These are phyloP conservation scores for Morella rubra DNA, from an alignment of 306 rosid genomes.

Conservation along the genomic window DNA sequence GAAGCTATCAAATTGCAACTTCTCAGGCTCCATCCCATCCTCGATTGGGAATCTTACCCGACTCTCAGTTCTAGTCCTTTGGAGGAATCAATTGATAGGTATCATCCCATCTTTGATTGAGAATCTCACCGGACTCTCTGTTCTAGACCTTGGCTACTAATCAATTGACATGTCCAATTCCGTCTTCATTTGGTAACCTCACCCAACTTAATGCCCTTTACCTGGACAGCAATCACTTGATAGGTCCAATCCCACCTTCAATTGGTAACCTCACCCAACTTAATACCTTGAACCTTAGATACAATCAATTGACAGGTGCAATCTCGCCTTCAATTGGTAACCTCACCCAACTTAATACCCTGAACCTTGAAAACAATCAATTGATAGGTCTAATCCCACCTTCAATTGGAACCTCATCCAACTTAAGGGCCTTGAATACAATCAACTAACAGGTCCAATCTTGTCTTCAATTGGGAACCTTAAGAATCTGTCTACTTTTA, in stretches of 20 bases:
- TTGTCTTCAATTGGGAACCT: too few relatives aligned
- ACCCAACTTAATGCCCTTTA: neutral
- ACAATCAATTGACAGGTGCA: too few relatives aligned
- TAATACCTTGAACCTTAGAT: too few relatives aligned
- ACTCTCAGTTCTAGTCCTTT: neutral
- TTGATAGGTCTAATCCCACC: neutral
- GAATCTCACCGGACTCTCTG: neutral
- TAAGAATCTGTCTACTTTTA: too few relatives aligned
- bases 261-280: too few relatives aligned
- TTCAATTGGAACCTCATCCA: too few relatives aligned
- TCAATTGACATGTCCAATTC: neutral
- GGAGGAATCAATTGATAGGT: neutral
- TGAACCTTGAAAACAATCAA: neutral
- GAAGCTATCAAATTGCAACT: neutral
- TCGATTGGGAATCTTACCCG: neutral
- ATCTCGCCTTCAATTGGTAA: constrained; percentile 4
- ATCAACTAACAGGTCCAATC: too few relatives aligned
- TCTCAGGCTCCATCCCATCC: neutral
- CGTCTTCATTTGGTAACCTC: constrained; percentile 12
- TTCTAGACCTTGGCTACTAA: neutral
- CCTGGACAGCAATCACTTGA: neutral
- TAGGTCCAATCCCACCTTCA: neutral
- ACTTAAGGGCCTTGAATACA: too few relatives aligned
- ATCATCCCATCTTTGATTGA: neutral
- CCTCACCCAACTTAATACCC: neutral